Conservation (phyloP, 345 rosid species). For the Linum trigynum region DNA sequence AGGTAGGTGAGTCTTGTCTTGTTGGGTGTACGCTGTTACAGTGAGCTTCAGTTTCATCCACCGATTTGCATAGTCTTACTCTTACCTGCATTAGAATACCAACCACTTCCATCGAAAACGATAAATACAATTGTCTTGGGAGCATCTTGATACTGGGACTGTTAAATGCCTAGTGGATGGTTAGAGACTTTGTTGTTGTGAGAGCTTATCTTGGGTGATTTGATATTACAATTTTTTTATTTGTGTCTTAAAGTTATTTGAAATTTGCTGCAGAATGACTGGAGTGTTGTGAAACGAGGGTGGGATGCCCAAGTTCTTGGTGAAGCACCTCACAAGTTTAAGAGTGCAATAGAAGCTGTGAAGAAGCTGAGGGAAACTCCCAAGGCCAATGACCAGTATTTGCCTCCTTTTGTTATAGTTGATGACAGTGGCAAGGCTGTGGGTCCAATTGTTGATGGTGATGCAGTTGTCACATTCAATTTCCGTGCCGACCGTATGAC, state of each 20-base stretch:
- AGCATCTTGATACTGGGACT: no score
- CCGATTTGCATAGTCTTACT: no score
- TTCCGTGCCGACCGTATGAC: conserved; percentile 96
- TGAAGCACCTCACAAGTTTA: conserved; percentile 88
- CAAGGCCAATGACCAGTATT: conserved; percentile 75
- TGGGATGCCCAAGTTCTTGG: conserved; percentile 99
- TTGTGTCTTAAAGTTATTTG: neutral
- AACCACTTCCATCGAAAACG: no score
- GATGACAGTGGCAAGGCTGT: conserved; percentile 68
- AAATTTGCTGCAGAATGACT: conserved; percentile 58
- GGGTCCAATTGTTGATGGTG: conserved; percentile 87
- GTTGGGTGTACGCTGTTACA: no score
- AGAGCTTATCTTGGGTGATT: neutral
- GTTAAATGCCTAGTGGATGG: neutral
- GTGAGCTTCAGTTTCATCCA: no score
- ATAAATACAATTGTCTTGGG: no score
- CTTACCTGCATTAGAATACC: no score
- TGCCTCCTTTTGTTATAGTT: conserved; percentile 87
- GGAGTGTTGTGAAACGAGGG: conserved; percentile 88
- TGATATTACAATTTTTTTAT: neutral
- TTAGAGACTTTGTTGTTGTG: neutral
- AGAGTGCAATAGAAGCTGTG: conserved; percentile 71
- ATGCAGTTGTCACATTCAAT: conserved; percentile 88
- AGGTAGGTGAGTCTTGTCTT: no score
- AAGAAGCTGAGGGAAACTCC: conserved; percentile 61